A percentile compares a stretch with the other conserved stretches of the same genome.
phyloP scores from a whole-genome alignment of 139 green algal species.

The Haematococcus lacustris region DNA sequence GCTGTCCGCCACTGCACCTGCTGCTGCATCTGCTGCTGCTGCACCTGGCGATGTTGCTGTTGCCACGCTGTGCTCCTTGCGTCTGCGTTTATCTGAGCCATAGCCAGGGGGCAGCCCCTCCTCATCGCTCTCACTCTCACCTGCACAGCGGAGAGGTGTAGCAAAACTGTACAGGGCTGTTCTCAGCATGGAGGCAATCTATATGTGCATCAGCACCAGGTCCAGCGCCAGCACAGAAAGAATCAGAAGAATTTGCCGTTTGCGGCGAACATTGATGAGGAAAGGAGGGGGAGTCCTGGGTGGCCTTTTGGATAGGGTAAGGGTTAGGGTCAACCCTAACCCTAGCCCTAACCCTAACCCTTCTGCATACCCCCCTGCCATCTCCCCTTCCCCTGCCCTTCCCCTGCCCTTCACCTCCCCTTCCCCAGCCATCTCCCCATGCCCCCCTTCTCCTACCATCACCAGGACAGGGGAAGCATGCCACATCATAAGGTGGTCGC shows the following conservation, averaged over 20 bases:
- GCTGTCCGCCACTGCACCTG: no score
- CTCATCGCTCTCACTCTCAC: conserved; percentile 58
- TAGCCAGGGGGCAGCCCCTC: conserved; percentile 46
- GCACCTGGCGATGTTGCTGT: no score
- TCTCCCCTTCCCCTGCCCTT: no score
- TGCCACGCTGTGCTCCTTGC: neutral
- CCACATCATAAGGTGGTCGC: no score
- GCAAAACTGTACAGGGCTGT: conserved; percentile 14
- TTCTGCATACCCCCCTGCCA: no score
- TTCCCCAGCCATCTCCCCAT: no score
- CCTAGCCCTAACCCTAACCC: no score
- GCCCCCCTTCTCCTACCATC: no score
- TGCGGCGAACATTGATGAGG: neutral
- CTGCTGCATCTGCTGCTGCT: no score
- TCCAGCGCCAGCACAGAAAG: neutral
- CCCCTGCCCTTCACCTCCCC: conserved; percentile 13
- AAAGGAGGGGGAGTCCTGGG: no score
- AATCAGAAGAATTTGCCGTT: neutral
- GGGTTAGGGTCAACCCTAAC: neutral
- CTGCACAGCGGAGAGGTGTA: conserved; percentile 13
- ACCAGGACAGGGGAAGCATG: neutral
- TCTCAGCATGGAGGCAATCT: neutral
- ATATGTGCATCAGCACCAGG: neutral
- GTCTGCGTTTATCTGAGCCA: conserved; percentile 11
- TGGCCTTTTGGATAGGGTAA: neutral